phyloP scores from a whole-genome alignment of 164 flowering plant genomes.

The Pachysandra terminalis region DNA sequence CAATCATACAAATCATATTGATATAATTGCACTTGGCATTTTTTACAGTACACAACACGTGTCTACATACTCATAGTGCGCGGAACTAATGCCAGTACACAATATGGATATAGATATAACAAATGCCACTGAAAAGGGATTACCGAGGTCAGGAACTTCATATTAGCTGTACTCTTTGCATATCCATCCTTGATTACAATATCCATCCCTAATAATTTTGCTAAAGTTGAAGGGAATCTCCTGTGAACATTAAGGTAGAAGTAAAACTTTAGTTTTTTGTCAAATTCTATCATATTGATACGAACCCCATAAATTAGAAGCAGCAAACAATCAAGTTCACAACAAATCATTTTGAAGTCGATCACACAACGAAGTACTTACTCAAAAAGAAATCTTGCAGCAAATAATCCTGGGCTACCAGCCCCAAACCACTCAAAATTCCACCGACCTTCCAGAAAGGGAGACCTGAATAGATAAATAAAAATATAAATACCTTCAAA shows the following conservation, averaged over 20 bases:
- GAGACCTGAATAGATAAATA: constrained; percentile 63
- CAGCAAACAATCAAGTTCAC: background rate
- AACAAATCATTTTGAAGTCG: background rate
- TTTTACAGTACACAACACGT: too few relatives aligned
- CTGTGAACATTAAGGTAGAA: constrained; percentile 33
- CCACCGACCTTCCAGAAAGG: constrained; percentile 87
- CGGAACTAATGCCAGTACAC: too few relatives aligned
- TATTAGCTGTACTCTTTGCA: constrained; percentile 50
- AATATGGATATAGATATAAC: background rate
- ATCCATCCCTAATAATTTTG: constrained; percentile 62
- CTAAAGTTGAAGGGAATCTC: constrained; percentile 67
- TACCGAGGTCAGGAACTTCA: constrained; percentile 73
- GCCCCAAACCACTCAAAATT: constrained; percentile 85
- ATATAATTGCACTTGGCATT: too few relatives aligned
- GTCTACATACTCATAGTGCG: too few relatives aligned
- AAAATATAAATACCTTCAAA: constrained; percentile 7
- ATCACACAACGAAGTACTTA: constrained; percentile 28
- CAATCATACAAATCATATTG: too few relatives aligned
- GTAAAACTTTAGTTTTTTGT: constrained; percentile 4
- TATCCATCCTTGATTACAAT: constrained; percentile 61
- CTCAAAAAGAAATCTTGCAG: constrained; percentile 65
- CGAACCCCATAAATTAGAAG: background rate
- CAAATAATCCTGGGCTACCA: constrained; percentile 66
- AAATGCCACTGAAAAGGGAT: background rate
- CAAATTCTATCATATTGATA: background rate